A percentile compares a stretch with the other conserved stretches of the same genome.
These are phyloP conservation scores for Nigrospora osmanthi DNA, from an alignment of 2,329 filamentous ascomycete genomes.

Conservation along the genomic window DNA sequence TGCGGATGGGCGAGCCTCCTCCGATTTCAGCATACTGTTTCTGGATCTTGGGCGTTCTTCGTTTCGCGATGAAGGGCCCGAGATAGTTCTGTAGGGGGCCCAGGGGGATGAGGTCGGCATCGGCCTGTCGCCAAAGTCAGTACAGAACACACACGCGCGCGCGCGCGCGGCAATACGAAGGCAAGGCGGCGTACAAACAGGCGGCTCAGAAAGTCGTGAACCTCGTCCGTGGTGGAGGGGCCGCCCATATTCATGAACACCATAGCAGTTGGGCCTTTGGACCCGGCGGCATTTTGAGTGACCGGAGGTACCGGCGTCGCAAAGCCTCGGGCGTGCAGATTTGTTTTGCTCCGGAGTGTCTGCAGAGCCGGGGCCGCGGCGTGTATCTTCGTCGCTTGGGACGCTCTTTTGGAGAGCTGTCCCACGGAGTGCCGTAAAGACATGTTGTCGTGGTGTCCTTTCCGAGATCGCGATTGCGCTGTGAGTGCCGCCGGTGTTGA, in stretches of 20 bases:
- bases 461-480: not conserved
- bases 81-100: slow-evolving; percentile 86
- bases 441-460: slow-evolving; percentile 18
- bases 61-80: slow-evolving; percentile 75
- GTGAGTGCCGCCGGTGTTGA: too few relatives aligned
- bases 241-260: slow-evolving; percentile 99
- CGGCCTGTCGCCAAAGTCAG: slow-evolving; percentile 50
- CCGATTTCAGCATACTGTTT: slow-evolving; percentile 94
- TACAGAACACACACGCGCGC: not conserved
- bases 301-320: slow-evolving; percentile 68
- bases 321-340: slow-evolving; percentile 34
- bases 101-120: slow-evolving; percentile 91
- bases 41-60: slow-evolving; percentile 91
- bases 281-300: slow-evolving; percentile 64
- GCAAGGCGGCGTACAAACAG: slow-evolving; percentile 64
- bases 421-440: slow-evolving; percentile 29
- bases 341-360: slow-evolving; percentile 9
- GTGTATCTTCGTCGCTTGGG: slow-evolving; percentile 11
- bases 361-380: slow-evolving; percentile 15
- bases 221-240: slow-evolving; percentile 79
- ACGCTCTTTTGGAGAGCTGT: slow-evolving; percentile 26
- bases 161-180: slow-evolving; percentile 1
- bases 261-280: slow-evolving; percentile 86
- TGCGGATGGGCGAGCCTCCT: slow-evolving; percentile 93
- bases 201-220: slow-evolving; percentile 80